Evolutionary conservation across 805 yeast genomes (phyloP), one percentile per base, ranked within the genome.

Genomic region (Yamadazyma sp.): DNA sequence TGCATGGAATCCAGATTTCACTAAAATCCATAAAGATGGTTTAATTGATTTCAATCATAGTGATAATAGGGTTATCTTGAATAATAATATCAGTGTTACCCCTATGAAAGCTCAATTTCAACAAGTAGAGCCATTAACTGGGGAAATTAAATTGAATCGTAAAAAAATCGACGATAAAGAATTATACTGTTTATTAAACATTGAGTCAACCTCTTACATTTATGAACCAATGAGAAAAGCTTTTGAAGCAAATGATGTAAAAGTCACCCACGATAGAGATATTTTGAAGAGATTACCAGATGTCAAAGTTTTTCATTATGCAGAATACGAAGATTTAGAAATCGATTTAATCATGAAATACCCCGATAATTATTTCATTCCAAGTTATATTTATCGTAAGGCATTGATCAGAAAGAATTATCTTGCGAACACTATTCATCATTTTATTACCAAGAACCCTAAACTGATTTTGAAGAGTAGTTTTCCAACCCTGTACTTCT

Each of bases 341-440:
- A 75, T 88, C 51, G 97, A 89, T 47, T 56, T 73, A 40, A 49
- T 82, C 22, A 62, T 66, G 49, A 37, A 57, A 13, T 55, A 65
- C 16, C 65, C 72, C 0, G 35, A 46, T 2, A 61, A 65, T 18
- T 89, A 88, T 56, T 63, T 78, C 36, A 69, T 84, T 2, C 86
- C 89, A 42, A 79, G 95, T 2, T 91, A 86, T 56, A 77, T 88
- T 27, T 91, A 84, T 57, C 70, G 98, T 48, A 93, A 93, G 55
- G 96, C 91, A 0, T 62, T 93, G 36, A 93, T 91, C 31, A 73
- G 98, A 42, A 93, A 93, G 56, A 95, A 93, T 57, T 89, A 79
- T 50, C 64, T 93, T 41, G 77, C 93, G n/a, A 81, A 86, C 50
- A 85, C 95, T 0, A 73, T 93, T n/a, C 82, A 77, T 33, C 75